A percentile compares a stretch with the other conserved stretches of the same genome.
These are phyloP conservation scores for Setaria viridis DNA, from an alignment of 202 grass and related monocot species.

Conservation along the genomic window DNA sequence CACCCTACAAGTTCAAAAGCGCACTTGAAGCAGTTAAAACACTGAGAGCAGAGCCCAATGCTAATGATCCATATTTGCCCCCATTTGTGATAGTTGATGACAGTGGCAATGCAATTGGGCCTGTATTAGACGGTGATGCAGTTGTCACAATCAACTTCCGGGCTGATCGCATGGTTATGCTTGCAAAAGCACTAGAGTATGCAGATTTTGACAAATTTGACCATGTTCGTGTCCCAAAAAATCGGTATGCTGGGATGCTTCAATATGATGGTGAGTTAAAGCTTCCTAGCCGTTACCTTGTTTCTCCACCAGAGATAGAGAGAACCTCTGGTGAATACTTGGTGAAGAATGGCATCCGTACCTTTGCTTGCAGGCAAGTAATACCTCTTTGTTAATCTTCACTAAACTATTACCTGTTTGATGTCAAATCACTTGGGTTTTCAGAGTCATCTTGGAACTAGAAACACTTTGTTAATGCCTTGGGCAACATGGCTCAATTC, in stretches of 20 bases:
- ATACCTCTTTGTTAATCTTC: not conserved
- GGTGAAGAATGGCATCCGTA: constrained; percentile 85
- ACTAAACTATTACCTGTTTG: not conserved
- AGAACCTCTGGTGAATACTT: constrained; percentile 98
- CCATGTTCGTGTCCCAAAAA: constrained; percentile 80
- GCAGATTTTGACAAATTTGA: constrained; percentile 93
- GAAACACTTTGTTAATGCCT: not conserved
- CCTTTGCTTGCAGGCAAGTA: constrained; percentile 96
- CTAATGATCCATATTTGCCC: constrained; percentile 84
- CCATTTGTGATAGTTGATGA: constrained; percentile 93
- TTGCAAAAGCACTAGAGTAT: constrained; percentile 88
- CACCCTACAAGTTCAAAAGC: constrained; percentile 79
- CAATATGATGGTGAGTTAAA: constrained; percentile 93
- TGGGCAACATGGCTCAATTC: not conserved
- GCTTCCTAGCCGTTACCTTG: constrained; percentile 79
- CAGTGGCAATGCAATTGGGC: constrained; percentile 76
- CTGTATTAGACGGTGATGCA: constrained; percentile 89
- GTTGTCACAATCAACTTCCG: constrained; percentile 93
- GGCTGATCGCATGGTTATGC: constrained; percentile 95
- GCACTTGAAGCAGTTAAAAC: constrained; percentile 91
- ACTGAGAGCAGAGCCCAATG: constrained; percentile 65
- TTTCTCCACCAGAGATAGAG: constrained; percentile 87
- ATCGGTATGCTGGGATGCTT: constrained; percentile 87
- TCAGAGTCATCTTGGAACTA: not conserved
- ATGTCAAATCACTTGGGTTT: not conserved